Conservation (phyloP, 2,329 filamentous ascomycete species). For the Cladobotryum protrusum region DNA sequence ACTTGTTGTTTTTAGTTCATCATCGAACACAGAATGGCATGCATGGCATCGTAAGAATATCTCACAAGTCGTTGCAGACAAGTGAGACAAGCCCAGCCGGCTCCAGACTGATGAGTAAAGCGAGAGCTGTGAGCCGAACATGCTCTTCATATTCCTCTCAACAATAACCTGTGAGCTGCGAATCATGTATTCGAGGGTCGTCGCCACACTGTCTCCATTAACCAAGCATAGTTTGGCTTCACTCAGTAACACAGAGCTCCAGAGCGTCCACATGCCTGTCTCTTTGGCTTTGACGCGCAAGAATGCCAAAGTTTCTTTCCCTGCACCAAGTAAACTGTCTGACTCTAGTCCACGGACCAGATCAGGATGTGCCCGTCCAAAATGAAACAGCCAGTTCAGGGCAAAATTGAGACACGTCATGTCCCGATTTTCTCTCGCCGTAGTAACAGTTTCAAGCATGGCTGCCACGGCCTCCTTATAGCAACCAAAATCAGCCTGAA, state of each 20-base stretch:
- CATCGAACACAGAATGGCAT: conserved; percentile 57
- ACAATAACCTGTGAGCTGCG: conserved; percentile 77
- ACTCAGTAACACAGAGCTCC: conserved; percentile 76
- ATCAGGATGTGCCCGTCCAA: conserved; percentile 76
- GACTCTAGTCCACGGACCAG: conserved; percentile 66
- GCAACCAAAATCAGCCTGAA: conserved; percentile 93
- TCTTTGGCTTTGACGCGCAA: conserved; percentile 83
- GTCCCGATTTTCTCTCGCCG: conserved; percentile 90
- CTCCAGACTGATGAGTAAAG: conserved; percentile 69
- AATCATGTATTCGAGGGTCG: conserved; percentile 70
- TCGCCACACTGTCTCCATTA: conserved; percentile 58
- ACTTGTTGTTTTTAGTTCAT: conserved; percentile 68
- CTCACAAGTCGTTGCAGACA: conserved; percentile 59
- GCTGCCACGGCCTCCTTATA: conserved; percentile 84
- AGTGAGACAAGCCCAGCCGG: conserved; percentile 57
- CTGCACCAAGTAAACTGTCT: conserved; percentile 67
- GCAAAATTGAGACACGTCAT: conserved; percentile 91
- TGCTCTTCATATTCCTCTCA: conserved; percentile 65
- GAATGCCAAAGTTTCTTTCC: conserved; percentile 76
- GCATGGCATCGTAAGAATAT: conserved; percentile 70
- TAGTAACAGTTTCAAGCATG: conserved; percentile 91
- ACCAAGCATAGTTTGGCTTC: conserved; percentile 76
- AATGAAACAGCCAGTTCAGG: conserved; percentile 92
- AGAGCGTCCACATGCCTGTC: conserved; percentile 74
- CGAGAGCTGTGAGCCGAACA: conserved; percentile 68